Percentiles rank a stretch among this genome's conserved stretches.
Conservation (phyloP, 805 yeast genomes). For the Ogataea paradorogensis region DNA sequence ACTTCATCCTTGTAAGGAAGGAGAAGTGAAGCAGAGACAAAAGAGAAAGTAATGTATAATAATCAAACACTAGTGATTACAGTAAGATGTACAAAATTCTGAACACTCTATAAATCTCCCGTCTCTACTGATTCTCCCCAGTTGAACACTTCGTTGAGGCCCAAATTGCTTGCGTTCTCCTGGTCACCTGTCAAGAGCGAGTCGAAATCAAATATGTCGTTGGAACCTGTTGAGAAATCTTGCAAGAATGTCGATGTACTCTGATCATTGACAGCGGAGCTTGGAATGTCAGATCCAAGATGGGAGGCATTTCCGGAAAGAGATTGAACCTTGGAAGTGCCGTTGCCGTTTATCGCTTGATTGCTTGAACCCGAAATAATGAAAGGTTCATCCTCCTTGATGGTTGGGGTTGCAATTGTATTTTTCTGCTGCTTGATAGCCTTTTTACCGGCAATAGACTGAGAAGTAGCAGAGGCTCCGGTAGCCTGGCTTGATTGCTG, state of each 20-base stretch:
- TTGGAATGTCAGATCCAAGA: slow-evolving; percentile 16
- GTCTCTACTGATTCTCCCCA: slow-evolving; percentile 46
- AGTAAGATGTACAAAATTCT: slow-evolving; percentile 8
- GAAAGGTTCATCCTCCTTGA: slow-evolving; percentile 28
- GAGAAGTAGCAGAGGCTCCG: slow-evolving; percentile 4
- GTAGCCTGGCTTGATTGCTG: slow-evolving; percentile 16
- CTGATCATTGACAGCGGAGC: slow-evolving; percentile 16
- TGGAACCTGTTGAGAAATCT: slow-evolving; percentile 36
- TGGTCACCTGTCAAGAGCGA: slow-evolving; percentile 42
- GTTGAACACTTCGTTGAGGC: slow-evolving; percentile 32
- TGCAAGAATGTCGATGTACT: slow-evolving; percentile 23
- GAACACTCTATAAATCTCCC: slow-evolving; percentile 27
- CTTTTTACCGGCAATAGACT: slow-evolving; percentile 17
- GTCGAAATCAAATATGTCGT: slow-evolving; percentile 42
- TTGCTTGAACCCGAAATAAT: slow-evolving; percentile 1
- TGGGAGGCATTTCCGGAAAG: slow-evolving; percentile 12
- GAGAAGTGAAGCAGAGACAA: slow-evolving; percentile 67
- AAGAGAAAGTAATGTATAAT: slow-evolving; percentile 27
- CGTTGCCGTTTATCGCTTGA: slow-evolving; percentile 3
- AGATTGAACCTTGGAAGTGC: not conserved
- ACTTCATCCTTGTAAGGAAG: slow-evolving; percentile 81
- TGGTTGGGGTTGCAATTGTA: slow-evolving; percentile 27
- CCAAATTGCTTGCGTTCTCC: slow-evolving; percentile 33
- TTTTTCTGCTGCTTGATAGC: slow-evolving; percentile 21
- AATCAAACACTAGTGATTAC: slow-evolving; percentile 3